A percentile compares a stretch with the other conserved stretches of the same genome.
Evolutionary conservation across 108 stramenopile species (phyloP).

Genomic region (Nannochloropsis granulata): DNA sequence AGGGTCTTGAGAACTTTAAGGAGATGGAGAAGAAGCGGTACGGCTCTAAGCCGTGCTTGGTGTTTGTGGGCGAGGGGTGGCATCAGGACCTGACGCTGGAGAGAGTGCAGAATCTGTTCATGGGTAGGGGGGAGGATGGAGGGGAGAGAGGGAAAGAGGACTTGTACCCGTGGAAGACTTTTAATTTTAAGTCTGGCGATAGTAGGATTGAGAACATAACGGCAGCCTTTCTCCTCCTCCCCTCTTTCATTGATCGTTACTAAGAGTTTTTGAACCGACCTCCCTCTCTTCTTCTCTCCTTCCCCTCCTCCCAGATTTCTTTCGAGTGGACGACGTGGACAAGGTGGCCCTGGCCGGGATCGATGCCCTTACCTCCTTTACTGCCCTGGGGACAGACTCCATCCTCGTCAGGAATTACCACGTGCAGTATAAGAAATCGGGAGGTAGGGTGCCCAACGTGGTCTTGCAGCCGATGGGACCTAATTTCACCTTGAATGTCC

Average conservation of each 20-base stretch:
- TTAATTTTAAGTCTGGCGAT: too few species aligned
- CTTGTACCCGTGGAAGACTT: too few species aligned
- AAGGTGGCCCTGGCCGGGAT: constrained; percentile 66
- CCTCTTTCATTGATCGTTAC: not conserved
- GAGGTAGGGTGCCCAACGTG: constrained; percentile 58
- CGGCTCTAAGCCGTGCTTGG: constrained; percentile 44
- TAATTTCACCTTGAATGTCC: constrained; percentile 67
- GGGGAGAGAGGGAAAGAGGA: too few species aligned
- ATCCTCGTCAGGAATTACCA: constrained; percentile 32
- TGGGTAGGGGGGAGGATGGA: not conserved
- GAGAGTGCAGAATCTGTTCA: constrained; percentile 62
- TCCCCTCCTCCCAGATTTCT: constrained; percentile 64
- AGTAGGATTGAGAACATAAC: too few species aligned
- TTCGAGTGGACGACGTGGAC: constrained; percentile 80
- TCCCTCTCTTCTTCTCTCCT: not conserved
- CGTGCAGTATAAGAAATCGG: constrained; percentile 14
- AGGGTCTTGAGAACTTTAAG: not conserved
- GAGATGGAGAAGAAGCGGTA: constrained; percentile 22
- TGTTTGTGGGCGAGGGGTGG: constrained; percentile 88
- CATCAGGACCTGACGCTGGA: constrained; percentile 45
- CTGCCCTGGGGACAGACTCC: constrained; percentile 34
- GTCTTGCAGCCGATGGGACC: constrained; percentile 77
- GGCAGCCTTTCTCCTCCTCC: not conserved
- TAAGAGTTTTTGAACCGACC: not conserved
- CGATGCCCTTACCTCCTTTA: constrained; percentile 85